Conservation (phyloP, 2,329 filamentous ascomycete genomes). For the Neurospora crassa region DNA sequence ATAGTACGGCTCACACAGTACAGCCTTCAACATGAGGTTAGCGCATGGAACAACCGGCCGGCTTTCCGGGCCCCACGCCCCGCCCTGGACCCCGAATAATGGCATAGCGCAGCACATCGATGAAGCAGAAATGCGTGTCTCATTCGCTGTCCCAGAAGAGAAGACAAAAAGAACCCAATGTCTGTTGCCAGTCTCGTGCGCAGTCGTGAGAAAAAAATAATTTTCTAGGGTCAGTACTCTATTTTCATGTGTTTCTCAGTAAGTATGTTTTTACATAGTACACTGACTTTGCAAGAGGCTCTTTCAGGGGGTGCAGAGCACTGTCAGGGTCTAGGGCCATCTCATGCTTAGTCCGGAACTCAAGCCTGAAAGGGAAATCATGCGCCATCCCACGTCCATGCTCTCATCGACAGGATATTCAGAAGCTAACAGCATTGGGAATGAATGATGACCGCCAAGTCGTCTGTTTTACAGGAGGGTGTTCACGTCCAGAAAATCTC, state of each 20-base stretch:
- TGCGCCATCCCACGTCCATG: slow-evolving; percentile 6
- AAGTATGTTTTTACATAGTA: background rate
- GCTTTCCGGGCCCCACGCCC: background rate
- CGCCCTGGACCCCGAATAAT: slow-evolving; percentile 1
- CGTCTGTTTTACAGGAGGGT: background rate
- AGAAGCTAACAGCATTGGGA: background rate
- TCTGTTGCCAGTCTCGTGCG: background rate
- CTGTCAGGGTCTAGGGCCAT: background rate
- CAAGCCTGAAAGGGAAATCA: slow-evolving; percentile 8
- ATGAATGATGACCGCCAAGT: background rate
- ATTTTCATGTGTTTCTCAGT: background rate
- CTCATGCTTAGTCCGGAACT: slow-evolving; percentile 5
- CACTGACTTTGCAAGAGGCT: background rate
- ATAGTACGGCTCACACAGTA: background rate
- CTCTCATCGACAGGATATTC: background rate
- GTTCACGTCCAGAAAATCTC: background rate
- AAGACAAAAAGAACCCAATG: background rate
- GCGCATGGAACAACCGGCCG: background rate
- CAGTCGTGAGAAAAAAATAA: background rate
- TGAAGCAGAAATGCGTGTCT: background rate
- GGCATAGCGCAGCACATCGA: slow-evolving; percentile 3
- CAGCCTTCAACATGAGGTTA: background rate
- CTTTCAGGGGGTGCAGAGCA: background rate
- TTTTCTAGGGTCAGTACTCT: too few species aligned
- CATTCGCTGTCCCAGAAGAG: background rate